phyloP scores from a whole-genome alignment of 179 eudicot species.

The Beta macrorhiza region DNA sequence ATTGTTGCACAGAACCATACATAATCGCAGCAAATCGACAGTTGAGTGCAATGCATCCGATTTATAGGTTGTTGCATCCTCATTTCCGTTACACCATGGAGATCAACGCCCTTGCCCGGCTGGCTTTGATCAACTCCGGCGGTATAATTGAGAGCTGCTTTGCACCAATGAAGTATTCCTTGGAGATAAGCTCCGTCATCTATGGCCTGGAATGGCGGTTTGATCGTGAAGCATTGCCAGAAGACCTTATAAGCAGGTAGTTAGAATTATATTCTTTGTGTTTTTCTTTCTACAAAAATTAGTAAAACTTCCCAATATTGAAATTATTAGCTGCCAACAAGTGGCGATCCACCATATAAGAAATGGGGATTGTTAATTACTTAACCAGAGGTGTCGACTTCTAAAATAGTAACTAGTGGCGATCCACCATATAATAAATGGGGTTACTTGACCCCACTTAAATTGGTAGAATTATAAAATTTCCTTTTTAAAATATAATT shows the following conservation, averaged over 20 bases:
- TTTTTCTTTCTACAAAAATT: too few relatives aligned
- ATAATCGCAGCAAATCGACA: constrained; percentile 68
- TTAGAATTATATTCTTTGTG: neutral
- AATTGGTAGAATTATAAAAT: too few relatives aligned
- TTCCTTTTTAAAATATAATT: too few relatives aligned
- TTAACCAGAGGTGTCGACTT: neutral
- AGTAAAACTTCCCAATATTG: too few relatives aligned
- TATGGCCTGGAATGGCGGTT: constrained; percentile 58
- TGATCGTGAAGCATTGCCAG: constrained; percentile 57
- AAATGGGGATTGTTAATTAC: too few relatives aligned
- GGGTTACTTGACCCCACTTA: too few relatives aligned
- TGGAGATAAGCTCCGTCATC: constrained; percentile 56
- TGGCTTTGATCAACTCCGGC: constrained; percentile 44
- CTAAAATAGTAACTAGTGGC: too few relatives aligned
- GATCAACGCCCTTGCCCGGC: constrained; percentile 70
- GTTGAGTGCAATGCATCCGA: constrained; percentile 70
- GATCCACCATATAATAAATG: too few relatives aligned
- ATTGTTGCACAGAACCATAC: constrained; percentile 62
- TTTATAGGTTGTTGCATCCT: constrained; percentile 56
- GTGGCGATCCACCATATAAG: constrained; percentile 9
- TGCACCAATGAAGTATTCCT: constrained; percentile 45
- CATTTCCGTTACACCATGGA: constrained; percentile 82
- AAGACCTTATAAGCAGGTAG: constrained; percentile 56
- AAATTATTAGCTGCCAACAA: constrained; percentile 43
- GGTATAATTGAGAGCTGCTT: constrained; percentile 60